Percentiles rank a stretch among this genome's conserved stretches.
Conservation (phyloP, 2,329 filamentous ascomycete genomes). For the Colletotrichum musicola region DNA sequence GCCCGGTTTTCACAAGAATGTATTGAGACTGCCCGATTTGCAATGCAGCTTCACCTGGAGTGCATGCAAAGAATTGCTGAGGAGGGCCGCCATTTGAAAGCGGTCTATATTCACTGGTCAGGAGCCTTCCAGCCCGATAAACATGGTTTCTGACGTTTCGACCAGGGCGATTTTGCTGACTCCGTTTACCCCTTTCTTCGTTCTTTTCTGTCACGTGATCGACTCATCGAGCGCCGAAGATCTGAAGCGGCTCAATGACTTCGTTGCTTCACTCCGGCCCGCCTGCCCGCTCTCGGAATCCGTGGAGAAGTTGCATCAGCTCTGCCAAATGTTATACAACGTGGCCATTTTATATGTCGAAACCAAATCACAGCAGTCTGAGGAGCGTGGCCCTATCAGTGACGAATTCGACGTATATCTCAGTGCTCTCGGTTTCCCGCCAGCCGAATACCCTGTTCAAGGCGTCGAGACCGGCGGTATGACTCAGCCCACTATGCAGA, state of each 20-base stretch:
- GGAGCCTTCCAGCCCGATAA: conserved; percentile 30
- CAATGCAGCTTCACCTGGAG: conserved; percentile 59
- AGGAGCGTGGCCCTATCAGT: conserved; percentile 62
- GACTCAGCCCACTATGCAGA: conserved; percentile 45
- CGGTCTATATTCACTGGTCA: conserved; percentile 66
- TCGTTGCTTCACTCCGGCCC: conserved; percentile 59
- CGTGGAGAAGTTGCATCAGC: conserved; percentile 65
- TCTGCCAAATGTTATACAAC: conserved; percentile 72
- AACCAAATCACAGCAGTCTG: conserved; percentile 64
- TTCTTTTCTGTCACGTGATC: conserved; percentile 69
- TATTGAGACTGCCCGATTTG: conserved; percentile 62
- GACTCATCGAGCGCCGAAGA: conserved; percentile 67
- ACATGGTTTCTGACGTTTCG: conserved; percentile 38
- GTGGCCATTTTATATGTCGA: conserved; percentile 73
- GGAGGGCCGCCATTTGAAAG: conserved; percentile 54
- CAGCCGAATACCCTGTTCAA: conserved; percentile 46
- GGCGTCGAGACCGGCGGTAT: conserved; percentile 47
- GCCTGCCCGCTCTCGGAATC: conserved; percentile 34
- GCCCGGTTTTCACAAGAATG: conserved; percentile 63
- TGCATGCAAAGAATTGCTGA: conserved; percentile 54
- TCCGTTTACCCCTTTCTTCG: conserved; percentile 71
- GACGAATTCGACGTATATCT: conserved; percentile 75
- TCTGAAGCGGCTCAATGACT: conserved; percentile 66
- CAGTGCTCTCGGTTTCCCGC: conserved; percentile 72
- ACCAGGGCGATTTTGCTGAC: conserved; percentile 66